These are phyloP conservation scores for Gonium pectorale DNA, from an alignment of 139 green algal genomes.

Conservation along the genomic window DNA sequence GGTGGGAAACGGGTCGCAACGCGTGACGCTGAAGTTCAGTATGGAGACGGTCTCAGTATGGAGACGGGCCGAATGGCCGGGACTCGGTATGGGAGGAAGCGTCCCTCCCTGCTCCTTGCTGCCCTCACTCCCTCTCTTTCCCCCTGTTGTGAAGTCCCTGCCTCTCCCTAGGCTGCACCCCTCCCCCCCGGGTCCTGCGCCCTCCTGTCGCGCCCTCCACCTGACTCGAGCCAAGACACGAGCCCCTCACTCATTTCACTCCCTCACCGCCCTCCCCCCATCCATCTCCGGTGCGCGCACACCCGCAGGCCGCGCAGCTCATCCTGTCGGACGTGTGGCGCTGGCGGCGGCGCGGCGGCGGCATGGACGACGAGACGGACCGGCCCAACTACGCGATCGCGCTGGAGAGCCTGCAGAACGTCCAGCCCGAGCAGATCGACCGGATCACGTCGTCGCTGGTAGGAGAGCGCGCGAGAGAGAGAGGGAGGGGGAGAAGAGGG, in stretches of 20 bases:
- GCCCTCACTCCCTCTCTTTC: background rate
- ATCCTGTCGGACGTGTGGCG: constrained; percentile 36
- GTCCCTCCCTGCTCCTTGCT: background rate
- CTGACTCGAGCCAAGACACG: no score
- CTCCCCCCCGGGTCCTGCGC: no score
- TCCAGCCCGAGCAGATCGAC: constrained; percentile 40
- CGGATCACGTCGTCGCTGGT: constrained; percentile 40
- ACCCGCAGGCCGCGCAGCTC: background rate
- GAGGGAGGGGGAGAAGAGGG: background rate
- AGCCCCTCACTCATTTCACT: background rate
- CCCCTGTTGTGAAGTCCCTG: background rate
- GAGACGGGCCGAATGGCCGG: background rate
- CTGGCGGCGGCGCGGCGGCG: constrained; percentile 38
- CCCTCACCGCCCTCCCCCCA: background rate
- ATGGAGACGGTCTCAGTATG: background rate
- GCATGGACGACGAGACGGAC: constrained; percentile 46
- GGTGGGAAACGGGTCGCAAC: background rate
- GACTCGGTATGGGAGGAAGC: background rate
- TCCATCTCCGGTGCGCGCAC: background rate
- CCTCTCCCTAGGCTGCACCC: no score
- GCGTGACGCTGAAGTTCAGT: background rate
- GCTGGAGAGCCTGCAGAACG: constrained; percentile 33
- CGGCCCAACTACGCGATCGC: constrained; percentile 7
- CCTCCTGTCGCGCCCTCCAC: no score
- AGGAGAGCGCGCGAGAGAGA: background rate